phyloP scores from a whole-genome alignment of 2,329 filamentous ascomycete genomes.

The Pseudogymnoascus sp. region DNA sequence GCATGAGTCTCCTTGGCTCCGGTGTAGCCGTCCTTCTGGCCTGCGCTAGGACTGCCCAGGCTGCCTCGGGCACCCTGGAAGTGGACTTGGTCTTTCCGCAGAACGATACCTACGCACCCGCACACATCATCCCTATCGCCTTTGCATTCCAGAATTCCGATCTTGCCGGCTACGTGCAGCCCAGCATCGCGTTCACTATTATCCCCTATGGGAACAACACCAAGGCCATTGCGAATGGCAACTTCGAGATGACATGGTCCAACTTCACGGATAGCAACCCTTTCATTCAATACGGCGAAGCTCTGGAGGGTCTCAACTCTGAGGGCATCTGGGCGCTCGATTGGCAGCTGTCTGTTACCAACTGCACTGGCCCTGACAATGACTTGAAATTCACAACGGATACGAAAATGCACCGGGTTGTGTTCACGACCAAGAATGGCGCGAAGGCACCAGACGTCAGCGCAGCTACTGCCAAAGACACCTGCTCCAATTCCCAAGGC shows the following conservation, averaged over 20 bases:
- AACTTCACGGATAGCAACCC: background rate
- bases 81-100: constrained; percentile 26
- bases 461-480: background rate
- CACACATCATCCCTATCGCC: constrained; percentile 21
- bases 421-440: background rate
- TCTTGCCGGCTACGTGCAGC: constrained; percentile 11
- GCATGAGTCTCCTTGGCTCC: no score
- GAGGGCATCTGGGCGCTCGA: constrained; percentile 7
- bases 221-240: background rate
- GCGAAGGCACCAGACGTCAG: background rate
- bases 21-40: background rate
- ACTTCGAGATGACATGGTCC: background rate
- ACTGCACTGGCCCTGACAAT: no score
- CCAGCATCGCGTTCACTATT: background rate
- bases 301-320: background rate
- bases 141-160: constrained; percentile 24
- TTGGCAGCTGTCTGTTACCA: background rate
- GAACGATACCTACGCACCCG: constrained; percentile 24
- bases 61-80: constrained; percentile 16
- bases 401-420: background rate
- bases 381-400: no score
- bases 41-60: background rate
- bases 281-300: background rate
- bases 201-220: constrained; percentile 1
- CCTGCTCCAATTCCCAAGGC: background rate